phyloP scores from a whole-genome alignment of 2,329 filamentous ascomycete species.

The Paracorniculantispora psalliotae region DNA sequence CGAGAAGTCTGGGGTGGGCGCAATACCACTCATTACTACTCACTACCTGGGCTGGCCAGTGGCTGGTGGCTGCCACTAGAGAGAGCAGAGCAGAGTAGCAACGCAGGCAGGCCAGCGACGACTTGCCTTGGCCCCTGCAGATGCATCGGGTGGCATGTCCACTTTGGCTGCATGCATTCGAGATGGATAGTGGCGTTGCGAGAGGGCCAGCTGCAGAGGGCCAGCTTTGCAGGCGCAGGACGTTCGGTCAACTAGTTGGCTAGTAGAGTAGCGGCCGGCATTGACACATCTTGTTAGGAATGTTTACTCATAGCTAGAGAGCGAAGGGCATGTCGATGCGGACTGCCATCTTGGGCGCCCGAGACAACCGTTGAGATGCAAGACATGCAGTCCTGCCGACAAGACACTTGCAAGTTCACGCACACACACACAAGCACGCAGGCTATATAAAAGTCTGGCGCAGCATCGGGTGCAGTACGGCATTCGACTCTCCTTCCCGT shows the following conservation, averaged over 20 bases:
- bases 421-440: neutral
- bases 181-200: constrained; percentile 10
- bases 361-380: constrained; percentile 4
- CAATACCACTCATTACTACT: too few species aligned
- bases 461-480: neutral
- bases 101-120: neutral
- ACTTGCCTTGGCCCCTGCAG: constrained; percentile 6
- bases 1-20: neutral
- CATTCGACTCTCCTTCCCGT: too few species aligned
- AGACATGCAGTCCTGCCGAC: neutral
- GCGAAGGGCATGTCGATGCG: constrained; percentile 3
- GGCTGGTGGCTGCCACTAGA: too few species aligned
- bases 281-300: neutral
- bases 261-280: neutral
- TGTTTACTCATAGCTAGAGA: too few species aligned
- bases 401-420: neutral
- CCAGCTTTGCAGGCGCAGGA: too few species aligned
- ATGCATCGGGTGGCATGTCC: constrained; percentile 3
- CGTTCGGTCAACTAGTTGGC: neutral
- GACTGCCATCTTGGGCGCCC: neutral
- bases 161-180: constrained; percentile 9
- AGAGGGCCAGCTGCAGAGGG: neutral
- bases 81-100: too few species aligned
- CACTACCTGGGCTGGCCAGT: too few species aligned
- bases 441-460: neutral